Conservation (phyloP, 208 protist species). For the Wallacemonas collosoma region DNA sequence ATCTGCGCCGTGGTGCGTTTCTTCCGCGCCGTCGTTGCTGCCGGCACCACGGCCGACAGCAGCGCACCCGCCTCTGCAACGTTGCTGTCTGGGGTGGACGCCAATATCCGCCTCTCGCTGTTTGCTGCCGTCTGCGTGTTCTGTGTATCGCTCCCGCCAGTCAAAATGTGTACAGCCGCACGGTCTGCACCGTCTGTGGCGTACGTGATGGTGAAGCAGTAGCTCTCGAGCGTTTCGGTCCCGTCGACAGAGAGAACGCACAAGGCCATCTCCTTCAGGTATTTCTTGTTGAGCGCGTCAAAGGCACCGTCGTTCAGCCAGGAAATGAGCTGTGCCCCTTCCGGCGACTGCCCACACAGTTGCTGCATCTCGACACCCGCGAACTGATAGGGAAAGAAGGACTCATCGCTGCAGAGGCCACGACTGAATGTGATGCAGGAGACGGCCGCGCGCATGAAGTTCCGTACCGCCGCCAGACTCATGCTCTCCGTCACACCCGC, state of each 20-base stretch:
- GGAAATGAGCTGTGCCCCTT: conserved; percentile 36
- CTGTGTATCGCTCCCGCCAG: background rate
- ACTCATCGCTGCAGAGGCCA: conserved; percentile 71
- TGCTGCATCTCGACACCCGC: conserved; percentile 12
- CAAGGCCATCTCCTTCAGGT: conserved; percentile 76
- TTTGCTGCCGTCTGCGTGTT: background rate
- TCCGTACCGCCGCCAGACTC: conserved; percentile 82
- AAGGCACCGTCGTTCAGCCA: conserved; percentile 85
- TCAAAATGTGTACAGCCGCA: background rate
- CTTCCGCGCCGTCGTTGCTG: conserved; percentile 5
- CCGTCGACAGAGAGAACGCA: conserved; percentile 72
- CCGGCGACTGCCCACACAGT: conserved; percentile 2
- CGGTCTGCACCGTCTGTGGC: conserved; percentile 29
- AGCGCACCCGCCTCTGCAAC: background rate
- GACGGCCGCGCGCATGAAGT: conserved; percentile 74
- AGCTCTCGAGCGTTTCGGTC: conserved; percentile 71
- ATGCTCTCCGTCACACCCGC: conserved; percentile 62
- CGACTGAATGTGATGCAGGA: conserved; percentile 79
- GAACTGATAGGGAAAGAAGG: conserved; percentile 32
- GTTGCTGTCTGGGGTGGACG: background rate
- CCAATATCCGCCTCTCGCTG: background rate
- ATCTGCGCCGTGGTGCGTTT: conserved; percentile 59
- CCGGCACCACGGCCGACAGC: background rate
- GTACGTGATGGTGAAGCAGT: conserved; percentile 76
- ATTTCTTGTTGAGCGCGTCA: conserved; percentile 78